A percentile compares a stretch with the other conserved stretches of the same genome.
These are phyloP conservation scores for Chlamydomonas reinhardtii DNA, from an alignment of 163 green algal genomes.

Conservation along the genomic window DNA sequence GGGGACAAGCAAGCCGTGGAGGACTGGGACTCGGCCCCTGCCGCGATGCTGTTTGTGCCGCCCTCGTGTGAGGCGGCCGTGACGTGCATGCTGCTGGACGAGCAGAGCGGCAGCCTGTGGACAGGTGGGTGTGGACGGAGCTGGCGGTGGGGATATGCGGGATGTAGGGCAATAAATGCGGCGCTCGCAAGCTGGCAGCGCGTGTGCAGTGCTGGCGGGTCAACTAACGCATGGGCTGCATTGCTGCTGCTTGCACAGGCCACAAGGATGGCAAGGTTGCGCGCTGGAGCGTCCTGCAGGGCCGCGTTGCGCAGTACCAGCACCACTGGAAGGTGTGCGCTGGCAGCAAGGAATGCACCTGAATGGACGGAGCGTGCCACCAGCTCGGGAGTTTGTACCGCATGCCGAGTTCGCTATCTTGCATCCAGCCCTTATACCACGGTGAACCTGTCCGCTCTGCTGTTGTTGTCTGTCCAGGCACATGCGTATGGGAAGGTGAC, in stretches of 20 bases:
- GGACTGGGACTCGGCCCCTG: slow-evolving; percentile 52
- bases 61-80: neutral
- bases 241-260: neutral
- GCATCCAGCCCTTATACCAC: too few relatives aligned
- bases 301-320: neutral
- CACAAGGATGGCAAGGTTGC: slow-evolving; percentile 40
- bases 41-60: slow-evolving; percentile 3
- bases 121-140: neutral
- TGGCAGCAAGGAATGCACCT: neutral
- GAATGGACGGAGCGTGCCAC: too few relatives aligned
- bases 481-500: slow-evolving; percentile 59
- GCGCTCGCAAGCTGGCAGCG: too few relatives aligned
- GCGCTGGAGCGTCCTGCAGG: slow-evolving; percentile 19
- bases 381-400: too few relatives aligned
- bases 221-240: too few relatives aligned
- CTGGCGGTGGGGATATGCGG: neutral
- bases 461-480: slow-evolving; percentile 7
- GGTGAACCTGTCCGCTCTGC: too few relatives aligned
- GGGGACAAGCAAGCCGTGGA: neutral
- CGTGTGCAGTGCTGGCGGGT: neutral
- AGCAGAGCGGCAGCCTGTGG: slow-evolving; percentile 17
- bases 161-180: neutral
- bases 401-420: too few relatives aligned
- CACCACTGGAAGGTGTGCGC: slow-evolving; percentile 41
- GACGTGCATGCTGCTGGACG: slow-evolving; percentile 27